Evolutionary conservation across 768 basidiomycete species (phyloP).

Genomic region (Cubamyces sp.): DNA sequence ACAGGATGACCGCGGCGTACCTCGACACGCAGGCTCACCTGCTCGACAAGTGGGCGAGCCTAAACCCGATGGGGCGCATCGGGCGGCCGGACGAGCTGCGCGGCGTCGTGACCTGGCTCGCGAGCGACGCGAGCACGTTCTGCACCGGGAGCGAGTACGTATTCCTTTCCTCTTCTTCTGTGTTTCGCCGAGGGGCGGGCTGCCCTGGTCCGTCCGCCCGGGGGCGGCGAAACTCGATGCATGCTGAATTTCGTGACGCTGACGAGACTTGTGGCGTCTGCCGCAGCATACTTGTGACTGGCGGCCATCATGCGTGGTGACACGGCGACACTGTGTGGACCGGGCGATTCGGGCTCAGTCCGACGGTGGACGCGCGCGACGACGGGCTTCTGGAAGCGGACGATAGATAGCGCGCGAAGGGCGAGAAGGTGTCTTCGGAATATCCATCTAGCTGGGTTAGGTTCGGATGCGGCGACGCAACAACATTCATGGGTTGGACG

Average conservation of each 20-base stretch:
- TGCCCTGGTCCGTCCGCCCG: neutral
- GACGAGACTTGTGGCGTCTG: slow-evolving; percentile 17
- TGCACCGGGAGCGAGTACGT: slow-evolving; percentile 85
- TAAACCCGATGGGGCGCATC: slow-evolving; percentile 73
- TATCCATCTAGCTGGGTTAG: too few relatives aligned
- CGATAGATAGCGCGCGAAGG: too few relatives aligned
- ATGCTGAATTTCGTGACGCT: slow-evolving; percentile 4
- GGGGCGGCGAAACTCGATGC: neutral
- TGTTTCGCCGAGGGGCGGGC: neutral
- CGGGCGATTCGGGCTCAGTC: too few relatives aligned
- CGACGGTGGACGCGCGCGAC: too few relatives aligned
- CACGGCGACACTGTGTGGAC: slow-evolving; percentile 2
- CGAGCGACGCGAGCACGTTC: slow-evolving; percentile 75
- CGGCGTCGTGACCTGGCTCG: slow-evolving; percentile 72
- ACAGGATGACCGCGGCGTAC: slow-evolving; percentile 76
- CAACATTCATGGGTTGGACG: neutral
- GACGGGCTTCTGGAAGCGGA: neutral
- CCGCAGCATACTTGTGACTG: slow-evolving; percentile 60
- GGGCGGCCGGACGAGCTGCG: slow-evolving; percentile 75
- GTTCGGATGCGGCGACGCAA: too few relatives aligned
- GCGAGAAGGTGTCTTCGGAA: too few relatives aligned
- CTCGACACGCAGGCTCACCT: slow-evolving; percentile 67
- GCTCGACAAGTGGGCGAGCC: slow-evolving; percentile 64
- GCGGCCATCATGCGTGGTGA: slow-evolving; percentile 69
- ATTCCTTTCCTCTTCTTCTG: neutral